A percentile compares a stretch with the other conserved stretches of the same genome.
Evolutionary conservation across 176 grass and related monocot species (phyloP).

Genomic region (Carex cristatella): DNA sequence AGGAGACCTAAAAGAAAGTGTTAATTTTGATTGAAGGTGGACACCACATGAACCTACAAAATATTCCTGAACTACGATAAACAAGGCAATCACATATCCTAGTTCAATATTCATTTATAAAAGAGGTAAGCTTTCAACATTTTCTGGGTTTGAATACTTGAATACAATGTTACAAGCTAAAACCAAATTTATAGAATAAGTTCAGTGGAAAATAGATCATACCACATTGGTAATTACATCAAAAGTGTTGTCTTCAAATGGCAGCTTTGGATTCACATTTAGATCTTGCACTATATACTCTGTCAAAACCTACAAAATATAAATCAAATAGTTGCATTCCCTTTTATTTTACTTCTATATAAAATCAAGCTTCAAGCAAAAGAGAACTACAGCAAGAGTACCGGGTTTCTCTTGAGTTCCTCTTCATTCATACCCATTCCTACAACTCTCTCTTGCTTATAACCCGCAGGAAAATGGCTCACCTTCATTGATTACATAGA

Average conservation of each 20-base stretch:
- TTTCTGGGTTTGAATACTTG: not conserved
- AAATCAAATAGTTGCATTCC: not conserved
- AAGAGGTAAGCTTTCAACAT: not conserved
- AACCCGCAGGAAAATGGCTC: conserved; percentile 86
- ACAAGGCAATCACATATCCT: not conserved
- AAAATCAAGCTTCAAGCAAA: not conserved
- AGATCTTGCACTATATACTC: conserved; percentile 93
- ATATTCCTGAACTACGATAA: not conserved
- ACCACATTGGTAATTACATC: conserved; percentile 98
- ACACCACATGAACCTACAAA: not conserved
- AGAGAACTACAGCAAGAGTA: conserved; percentile 26
- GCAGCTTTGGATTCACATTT: conserved; percentile 77
- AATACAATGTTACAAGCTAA: not conserved
- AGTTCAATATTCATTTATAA: not conserved
- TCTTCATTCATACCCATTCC: conserved; percentile 99
- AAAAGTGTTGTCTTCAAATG: conserved; percentile 73
- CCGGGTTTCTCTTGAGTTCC: conserved; percentile 74
- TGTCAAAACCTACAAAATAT: conserved; percentile 59
- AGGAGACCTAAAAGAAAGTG: not conserved
- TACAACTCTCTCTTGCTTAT: conserved; percentile 71
- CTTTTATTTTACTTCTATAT: not conserved
- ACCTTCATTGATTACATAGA: conserved; percentile 45
- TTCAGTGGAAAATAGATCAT: conserved; percentile 3
- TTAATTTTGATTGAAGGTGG: not conserved
- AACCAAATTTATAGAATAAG: not conserved